Evolutionary conservation across 805 yeast genomes (phyloP), one percentile per base, ranked within the genome.

Genomic region (Ogataea chonburiensis): DNA sequence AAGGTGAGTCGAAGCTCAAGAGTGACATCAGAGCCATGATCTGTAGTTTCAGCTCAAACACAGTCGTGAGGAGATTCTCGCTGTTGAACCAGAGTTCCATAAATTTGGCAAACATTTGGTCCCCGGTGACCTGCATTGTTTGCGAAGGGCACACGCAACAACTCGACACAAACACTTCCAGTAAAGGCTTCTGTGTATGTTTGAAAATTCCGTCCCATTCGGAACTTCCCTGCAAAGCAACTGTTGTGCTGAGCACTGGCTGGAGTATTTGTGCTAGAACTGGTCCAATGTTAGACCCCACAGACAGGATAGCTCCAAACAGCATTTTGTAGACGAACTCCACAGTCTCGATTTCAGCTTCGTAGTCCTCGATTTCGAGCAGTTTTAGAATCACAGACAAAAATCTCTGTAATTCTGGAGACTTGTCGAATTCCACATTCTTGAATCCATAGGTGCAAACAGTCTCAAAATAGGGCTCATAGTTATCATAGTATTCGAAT

Each of bases 31-130:
- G 52, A 0, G 76, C 68, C 50, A 75, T 53, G 5, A 71, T 68
- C 53, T 75, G 77, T 28, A 75, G 55, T 47, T 75, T 75, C 43
- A 77, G 64, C 17, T 78, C 80, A 45, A 72, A 74, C 14, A 73
- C 79, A 41, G 79, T 74, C 37, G 64, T 69, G 55, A 72, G 66
- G 40, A 41, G 26, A 7, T 63, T 70, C 15, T 71, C 62, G 45
- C 68, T 61, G 40, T 67, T 63, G 42, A 73, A 63, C 79, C 79
- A 74, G 43, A 71, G 56, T 41, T 68, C 64, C 51, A 64, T 62
- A 42, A 71, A 68, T 19, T 59, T 51, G 21, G 59, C 42, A 3
- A 70, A 58, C 22, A 7, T 10, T 34, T 64, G 61, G 16, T 60
- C 58, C 13, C 64, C 67, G 23, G 70, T 50, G 31, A 64, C 55